Evolutionary conservation across 129 eudicot genomes (phyloP).

Genomic region (Artemisia tridentata): DNA sequence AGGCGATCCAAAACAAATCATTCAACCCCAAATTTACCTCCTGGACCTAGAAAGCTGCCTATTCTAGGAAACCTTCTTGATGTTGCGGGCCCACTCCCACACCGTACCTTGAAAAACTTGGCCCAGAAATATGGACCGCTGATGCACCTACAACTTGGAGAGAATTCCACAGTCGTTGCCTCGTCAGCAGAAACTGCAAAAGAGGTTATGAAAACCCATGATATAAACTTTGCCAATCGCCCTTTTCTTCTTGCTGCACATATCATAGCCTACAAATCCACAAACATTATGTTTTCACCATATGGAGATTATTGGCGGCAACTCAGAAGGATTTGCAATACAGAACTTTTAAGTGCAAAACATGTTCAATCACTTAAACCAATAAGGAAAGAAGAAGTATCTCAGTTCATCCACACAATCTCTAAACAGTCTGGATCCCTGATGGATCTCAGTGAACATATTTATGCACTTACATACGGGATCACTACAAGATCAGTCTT

Average conservation of each 20-base stretch:
- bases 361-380: constrained; percentile 37
- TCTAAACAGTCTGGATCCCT: constrained; percentile 18
- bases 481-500: constrained; percentile 31
- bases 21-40: constrained; percentile 25
- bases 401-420: constrained; percentile 20
- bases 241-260: constrained; percentile 41
- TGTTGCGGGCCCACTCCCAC: constrained; percentile 36
- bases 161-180: constrained; percentile 33
- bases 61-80: constrained; percentile 36
- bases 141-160: constrained; percentile 42
- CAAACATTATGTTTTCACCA: constrained; percentile 36
- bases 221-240: constrained; percentile 32
- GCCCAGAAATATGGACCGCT: constrained; percentile 35
- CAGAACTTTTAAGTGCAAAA: constrained; percentile 37
- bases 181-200: constrained; percentile 40
- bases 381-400: constrained; percentile 35
- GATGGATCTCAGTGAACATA: constrained; percentile 25
- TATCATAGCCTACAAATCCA: constrained; percentile 31
- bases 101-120: constrained; percentile 29
- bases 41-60: constrained; percentile 38
- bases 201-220: constrained; percentile 43
- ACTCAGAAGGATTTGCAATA: constrained; percentile 39
- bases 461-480: constrained; percentile 27
- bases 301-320: constrained; percentile 43
- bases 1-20: constrained; percentile 8